Conservation (phyloP, 495 filamentous ascomycete genomes). For the Extremus antarcticus region DNA sequence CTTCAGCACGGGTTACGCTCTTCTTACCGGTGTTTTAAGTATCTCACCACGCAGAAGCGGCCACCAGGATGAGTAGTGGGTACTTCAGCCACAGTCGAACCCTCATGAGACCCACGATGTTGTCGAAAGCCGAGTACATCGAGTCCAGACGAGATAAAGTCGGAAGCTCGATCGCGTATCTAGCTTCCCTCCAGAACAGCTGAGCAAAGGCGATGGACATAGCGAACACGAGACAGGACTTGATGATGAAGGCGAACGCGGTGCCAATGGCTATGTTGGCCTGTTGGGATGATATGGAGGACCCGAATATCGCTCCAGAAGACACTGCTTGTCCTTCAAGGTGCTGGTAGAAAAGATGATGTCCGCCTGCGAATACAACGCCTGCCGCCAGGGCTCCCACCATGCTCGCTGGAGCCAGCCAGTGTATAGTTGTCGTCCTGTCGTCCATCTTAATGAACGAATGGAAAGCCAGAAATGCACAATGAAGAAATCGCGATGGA, state of each 20-base stretch:
- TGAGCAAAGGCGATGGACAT: not conserved
- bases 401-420: too few relatives aligned
- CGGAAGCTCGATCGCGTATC: too few relatives aligned
- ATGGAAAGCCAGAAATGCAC: too few relatives aligned
- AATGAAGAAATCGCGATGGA: too few relatives aligned
- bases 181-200: not conserved
- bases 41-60: not conserved
- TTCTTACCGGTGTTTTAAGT: not conserved
- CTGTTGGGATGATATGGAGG: not conserved
- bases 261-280: constrained; percentile 3
- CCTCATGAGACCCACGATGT: not conserved
- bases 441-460: too few relatives aligned
- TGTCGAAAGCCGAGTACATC: not conserved
- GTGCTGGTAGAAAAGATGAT: too few relatives aligned
- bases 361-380: too few relatives aligned
- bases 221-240: constrained; percentile 1
- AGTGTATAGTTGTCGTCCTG: too few relatives aligned
- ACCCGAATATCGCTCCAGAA: too few relatives aligned
- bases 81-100: not conserved
- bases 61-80: not conserved
- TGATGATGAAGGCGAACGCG: constrained; percentile 5
- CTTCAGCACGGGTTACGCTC: not conserved
- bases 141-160: not conserved
- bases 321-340: too few relatives aligned
- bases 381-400: too few relatives aligned